Base-by-base conservation (phyloP, 2,329 filamentous ascomycete genomes). In the Stachybotrys echinatus region DNA sequence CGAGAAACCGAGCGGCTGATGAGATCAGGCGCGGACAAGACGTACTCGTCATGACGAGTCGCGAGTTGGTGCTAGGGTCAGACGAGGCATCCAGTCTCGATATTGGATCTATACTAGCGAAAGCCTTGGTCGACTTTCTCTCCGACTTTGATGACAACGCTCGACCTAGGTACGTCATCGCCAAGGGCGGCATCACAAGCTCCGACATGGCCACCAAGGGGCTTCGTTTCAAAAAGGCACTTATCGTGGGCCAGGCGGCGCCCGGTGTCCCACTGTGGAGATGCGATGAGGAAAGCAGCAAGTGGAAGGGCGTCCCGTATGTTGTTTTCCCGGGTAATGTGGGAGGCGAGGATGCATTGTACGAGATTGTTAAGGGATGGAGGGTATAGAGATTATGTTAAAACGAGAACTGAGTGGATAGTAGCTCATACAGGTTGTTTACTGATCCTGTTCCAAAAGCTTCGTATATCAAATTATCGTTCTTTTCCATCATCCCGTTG, bases 131-230 rank as follows among this genome's bases (percentile, higher is more conserved):
- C 0, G 63, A 63, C 2, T 74, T 84, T 40, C 55, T 83, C 1
- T 64, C 67, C 8, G 58, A 62, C 1, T 63, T 83, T 8, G 63
- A 74, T 12, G 68, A 73, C 7, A n/a, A n/a, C n/a, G n/a, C n/a
- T n/a, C 68, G 73, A 27, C 79, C 79, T 2, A 63, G 77, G 43
- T 84, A 82, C 55, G 64, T 83, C 3, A 79, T 84, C 58, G 78
- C 79, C 0, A 83, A 79, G 61, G 79, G 80, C 0, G 80, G 80
- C 10, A 83, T 84, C 42, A 83, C 81, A 0, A 79, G 74, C 0
- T 81, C 77, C 0, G 79, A 83, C 47, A 76, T 77, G 56, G 80
- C 80, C 0, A 81, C 76, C 0, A 81, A 83, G 48, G 77, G 76
- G 0, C 55, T 84, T 12, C 67, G 65, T 17, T 75, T 83, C 63